Evolutionary conservation across 176 grass and related monocot genomes (phyloP).

Genomic region (Rhynchospora breviuscula): DNA sequence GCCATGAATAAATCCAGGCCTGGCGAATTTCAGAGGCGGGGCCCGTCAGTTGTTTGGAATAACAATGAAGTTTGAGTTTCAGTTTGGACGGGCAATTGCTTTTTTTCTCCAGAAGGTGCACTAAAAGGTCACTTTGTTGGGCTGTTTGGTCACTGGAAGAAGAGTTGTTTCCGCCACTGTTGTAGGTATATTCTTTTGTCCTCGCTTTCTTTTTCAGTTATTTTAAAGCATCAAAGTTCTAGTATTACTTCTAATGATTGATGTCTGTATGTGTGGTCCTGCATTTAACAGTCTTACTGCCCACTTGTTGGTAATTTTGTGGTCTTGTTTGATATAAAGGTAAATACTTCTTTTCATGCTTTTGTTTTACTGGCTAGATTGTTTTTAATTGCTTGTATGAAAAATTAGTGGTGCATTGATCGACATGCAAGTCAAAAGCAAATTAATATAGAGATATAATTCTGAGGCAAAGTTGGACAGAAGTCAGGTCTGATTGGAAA

Average conservation of each 20-base stretch:
- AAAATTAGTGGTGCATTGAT: not conserved
- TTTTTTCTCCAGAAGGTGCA: not conserved
- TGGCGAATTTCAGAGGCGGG: slow-evolving; percentile 44
- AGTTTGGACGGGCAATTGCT: not conserved
- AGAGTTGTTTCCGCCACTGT: not conserved
- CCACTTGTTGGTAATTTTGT: not conserved
- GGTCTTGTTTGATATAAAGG: not conserved
- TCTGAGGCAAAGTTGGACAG: not conserved
- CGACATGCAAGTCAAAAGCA: not conserved
- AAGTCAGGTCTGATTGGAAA: not conserved
- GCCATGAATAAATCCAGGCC: slow-evolving; percentile 56
- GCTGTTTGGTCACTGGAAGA: not conserved
- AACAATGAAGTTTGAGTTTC: slow-evolving; percentile 23
- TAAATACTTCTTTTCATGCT: not conserved
- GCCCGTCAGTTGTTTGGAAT: slow-evolving; percentile 60
- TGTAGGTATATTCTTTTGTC: not conserved
- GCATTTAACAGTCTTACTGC: not conserved
- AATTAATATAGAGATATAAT: no score
- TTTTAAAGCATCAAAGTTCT: not conserved
- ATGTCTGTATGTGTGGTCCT: not conserved
- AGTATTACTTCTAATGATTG: not conserved
- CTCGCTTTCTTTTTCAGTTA: not conserved
- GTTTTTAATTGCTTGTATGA: not conserved
- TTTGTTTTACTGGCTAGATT: not conserved
- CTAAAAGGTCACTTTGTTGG: not conserved